Conservation (phyloP, 768 basidiomycete genomes). For the Kwoniella mangroviensis region DNA sequence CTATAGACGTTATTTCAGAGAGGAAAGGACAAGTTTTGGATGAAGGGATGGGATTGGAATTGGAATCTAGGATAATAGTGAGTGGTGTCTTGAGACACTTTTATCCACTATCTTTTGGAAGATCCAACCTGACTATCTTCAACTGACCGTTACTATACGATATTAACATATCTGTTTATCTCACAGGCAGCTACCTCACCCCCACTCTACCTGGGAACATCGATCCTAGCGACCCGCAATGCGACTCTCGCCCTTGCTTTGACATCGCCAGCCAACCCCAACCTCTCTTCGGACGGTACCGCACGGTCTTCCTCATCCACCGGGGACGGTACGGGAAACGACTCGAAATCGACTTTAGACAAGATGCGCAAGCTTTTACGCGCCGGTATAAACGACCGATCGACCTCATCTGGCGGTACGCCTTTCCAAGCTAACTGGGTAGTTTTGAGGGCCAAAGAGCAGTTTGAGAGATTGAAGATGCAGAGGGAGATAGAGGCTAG, state of each 20-base stretch:
- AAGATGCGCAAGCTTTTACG: slow-evolving; percentile 40
- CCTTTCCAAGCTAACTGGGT: slow-evolving; percentile 47
- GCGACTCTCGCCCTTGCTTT: slow-evolving; percentile 53
- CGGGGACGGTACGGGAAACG: background rate
- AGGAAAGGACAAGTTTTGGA: slow-evolving; percentile 50
- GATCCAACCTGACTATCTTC: too few species aligned
- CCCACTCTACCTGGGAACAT: slow-evolving; percentile 56
- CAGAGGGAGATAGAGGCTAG: slow-evolving; percentile 25
- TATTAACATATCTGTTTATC: background rate
- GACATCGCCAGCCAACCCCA: slow-evolving; percentile 49
- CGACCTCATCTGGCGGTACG: slow-evolving; percentile 1
- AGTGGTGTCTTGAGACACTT: slow-evolving; percentile 22
- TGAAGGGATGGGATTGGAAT: slow-evolving; percentile 56
- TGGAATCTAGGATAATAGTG: slow-evolving; percentile 59
- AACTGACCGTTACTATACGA: background rate
- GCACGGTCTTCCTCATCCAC: slow-evolving; percentile 19
- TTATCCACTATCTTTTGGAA: background rate
- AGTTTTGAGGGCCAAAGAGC: slow-evolving; percentile 41
- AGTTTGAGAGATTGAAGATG: slow-evolving; percentile 20
- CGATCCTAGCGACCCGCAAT: slow-evolving; percentile 54
- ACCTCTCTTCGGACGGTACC: slow-evolving; percentile 49
- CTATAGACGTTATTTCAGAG: slow-evolving; percentile 48
- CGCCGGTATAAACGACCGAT: slow-evolving; percentile 34
- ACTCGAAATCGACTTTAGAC: slow-evolving; percentile 32
- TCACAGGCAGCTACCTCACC: slow-evolving; percentile 58